Percentiles rank a stretch among this genome's conserved stretches.
These are phyloP conservation scores for Hirschioporus abietinus DNA, from an alignment of 768 basidiomycete species.

Conservation along the genomic window DNA sequence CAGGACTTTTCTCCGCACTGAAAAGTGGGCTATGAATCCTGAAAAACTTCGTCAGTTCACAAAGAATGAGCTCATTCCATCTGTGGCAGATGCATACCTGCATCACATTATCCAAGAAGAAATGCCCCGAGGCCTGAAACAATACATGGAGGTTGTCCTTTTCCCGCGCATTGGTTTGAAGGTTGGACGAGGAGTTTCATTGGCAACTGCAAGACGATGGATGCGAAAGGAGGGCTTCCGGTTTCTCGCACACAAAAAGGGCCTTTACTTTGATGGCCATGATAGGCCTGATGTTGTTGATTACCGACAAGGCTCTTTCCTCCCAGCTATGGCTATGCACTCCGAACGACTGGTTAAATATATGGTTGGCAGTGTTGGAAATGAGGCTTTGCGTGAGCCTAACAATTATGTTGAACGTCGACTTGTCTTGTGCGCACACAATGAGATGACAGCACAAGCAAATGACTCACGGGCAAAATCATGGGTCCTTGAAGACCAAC, in stretches of 20 bases:
- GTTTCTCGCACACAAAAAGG: constrained; percentile 15
- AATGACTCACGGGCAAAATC: constrained; percentile 28
- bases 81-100: constrained; percentile 10
- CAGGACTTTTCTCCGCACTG: constrained; percentile 13
- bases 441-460: constrained; percentile 38
- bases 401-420: constrained; percentile 17
- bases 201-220: constrained; percentile 27
- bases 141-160: constrained; percentile 13
- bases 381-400: constrained; percentile 5
- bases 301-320: constrained; percentile 13
- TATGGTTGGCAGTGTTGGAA: constrained; percentile 14
- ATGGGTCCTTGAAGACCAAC: constrained; percentile 32
- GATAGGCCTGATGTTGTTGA: constrained; percentile 18
- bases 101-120: constrained; percentile 8
- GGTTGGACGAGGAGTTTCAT: constrained; percentile 21
- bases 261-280: constrained; percentile 17
- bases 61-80: constrained; percentile 13
- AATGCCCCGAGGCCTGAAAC: constrained; percentile 17
- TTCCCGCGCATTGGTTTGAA: constrained; percentile 14
- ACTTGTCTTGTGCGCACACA: constrained; percentile 23
- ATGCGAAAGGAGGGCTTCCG: too few relatives aligned
- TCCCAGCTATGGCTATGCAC: constrained; percentile 7
- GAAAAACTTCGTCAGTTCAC: constrained; percentile 11
- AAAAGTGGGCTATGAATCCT: constrained; percentile 18
- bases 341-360: constrained; percentile 9